Evolutionary conservation across 768 basidiomycete species (phyloP).

Genomic region (Omphalotus guepiniiformis): DNA sequence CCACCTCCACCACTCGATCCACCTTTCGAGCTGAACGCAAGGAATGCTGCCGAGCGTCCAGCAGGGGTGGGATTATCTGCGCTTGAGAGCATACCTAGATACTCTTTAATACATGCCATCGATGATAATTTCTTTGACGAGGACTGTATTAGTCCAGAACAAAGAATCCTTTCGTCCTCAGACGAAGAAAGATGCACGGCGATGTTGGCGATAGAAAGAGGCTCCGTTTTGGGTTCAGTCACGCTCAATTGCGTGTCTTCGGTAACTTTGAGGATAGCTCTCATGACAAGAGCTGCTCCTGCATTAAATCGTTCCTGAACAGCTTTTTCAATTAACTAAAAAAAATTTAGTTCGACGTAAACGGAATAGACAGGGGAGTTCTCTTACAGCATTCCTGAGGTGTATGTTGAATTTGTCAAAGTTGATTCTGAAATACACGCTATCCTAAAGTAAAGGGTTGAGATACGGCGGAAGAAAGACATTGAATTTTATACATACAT

Average conservation of each 20-base stretch:
- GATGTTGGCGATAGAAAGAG: slow-evolving; percentile 63
- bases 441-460: too few relatives aligned
- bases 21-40: slow-evolving; percentile 53
- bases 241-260: slow-evolving; percentile 59
- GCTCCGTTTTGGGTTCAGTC: slow-evolving; percentile 62
- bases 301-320: slow-evolving; percentile 79
- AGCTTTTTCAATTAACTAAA: slow-evolving; percentile 73
- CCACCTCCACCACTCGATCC: not conserved
- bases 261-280: slow-evolving; percentile 66
- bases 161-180: slow-evolving; percentile 52
- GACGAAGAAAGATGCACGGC: slow-evolving; percentile 46
- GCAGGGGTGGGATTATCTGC: slow-evolving; percentile 79
- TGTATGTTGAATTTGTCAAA: slow-evolving; percentile 84
- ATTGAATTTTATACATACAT: slow-evolving; percentile 45
- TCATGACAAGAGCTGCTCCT: slow-evolving; percentile 66
- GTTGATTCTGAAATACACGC: slow-evolving; percentile 81
- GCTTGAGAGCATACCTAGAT: slow-evolving; percentile 72
- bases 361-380: not conserved
- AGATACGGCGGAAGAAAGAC: slow-evolving; percentile 10
- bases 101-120: slow-evolving; percentile 67
- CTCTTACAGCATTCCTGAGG: slow-evolving; percentile 76
- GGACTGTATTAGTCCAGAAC: slow-evolving; percentile 55
- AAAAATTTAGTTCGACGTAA: slow-evolving; percentile 12
- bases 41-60: slow-evolving; percentile 65
- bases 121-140: slow-evolving; percentile 53